phyloP scores from a whole-genome alignment of 139 green algal species.

The Limnomonas spitsbergensis region DNA sequence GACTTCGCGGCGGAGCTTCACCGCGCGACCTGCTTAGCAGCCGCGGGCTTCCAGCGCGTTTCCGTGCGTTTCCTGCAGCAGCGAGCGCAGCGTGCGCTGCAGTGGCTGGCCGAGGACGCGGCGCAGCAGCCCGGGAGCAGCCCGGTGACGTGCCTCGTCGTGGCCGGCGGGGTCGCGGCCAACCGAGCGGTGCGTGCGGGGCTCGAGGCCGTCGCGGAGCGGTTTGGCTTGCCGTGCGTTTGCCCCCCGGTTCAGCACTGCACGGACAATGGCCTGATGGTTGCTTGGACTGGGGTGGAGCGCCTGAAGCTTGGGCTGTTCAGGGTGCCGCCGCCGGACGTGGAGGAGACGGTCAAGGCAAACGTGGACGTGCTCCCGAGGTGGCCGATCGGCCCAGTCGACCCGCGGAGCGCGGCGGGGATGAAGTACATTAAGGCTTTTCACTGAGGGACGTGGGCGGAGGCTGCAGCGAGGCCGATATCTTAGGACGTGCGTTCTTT shows the following conservation, averaged over 20 bases:
- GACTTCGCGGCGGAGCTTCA: conserved; percentile 1
- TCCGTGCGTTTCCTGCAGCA: conserved; percentile 29
- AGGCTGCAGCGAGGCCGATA: too few species aligned
- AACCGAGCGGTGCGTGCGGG: conserved; percentile 71
- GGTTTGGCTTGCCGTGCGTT: conserved; percentile 62
- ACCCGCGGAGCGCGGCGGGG: conserved; percentile 29
- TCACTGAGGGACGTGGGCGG: conserved; percentile 1
- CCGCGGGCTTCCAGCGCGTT: not conserved
- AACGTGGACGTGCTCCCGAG: conserved; percentile 43
- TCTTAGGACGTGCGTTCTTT: too few species aligned
- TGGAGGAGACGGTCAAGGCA: not conserved
- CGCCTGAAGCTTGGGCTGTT: conserved; percentile 25
- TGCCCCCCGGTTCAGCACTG: conserved; percentile 81
- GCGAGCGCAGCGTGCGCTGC: conserved; percentile 36
- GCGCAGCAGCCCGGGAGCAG: conserved; percentile 27
- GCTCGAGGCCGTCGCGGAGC: conserved; percentile 50
- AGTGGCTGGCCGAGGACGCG: conserved; percentile 32
- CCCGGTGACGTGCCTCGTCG: conserved; percentile 59
- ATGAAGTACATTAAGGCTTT: conserved; percentile 18
- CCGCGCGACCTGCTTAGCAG: not conserved
- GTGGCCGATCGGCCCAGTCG: conserved; percentile 51
- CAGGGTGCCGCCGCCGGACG: not conserved
- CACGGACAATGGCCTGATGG: conserved; percentile 98
- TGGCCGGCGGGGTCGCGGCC: conserved; percentile 84
- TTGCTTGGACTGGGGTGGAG: conserved; percentile 94